Base-by-base conservation (phyloP, 2,329 filamentous ascomycete genomes). In the Penicillium vulpinum region DNA sequence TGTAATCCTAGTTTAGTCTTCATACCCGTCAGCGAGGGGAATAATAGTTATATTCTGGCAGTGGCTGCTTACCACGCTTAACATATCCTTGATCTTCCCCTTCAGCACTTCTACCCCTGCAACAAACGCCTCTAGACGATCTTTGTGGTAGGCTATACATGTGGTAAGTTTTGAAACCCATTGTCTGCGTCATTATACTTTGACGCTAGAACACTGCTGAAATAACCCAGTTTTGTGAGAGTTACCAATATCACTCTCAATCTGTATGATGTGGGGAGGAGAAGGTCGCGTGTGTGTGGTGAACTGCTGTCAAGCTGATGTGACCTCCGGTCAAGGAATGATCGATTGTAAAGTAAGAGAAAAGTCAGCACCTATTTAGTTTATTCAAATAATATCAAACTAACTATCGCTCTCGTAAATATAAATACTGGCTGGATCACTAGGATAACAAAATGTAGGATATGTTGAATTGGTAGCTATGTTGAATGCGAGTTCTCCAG, bases 1-100 rank as follows among this genome's bases (percentile, higher is more conserved):
- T 51, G 56, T 0, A 64, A 29, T 5, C 61, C 50, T 7, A 63
- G 56, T 15, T 57, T 58, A 13, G 63, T 48, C 64, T 66, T n/a
- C 5, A 33, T 48, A 15, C 2, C 8, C 7, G 18, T 53, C 9
- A 47, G 45, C 5, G 7, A 41, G 11, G 2, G 24, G 10, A 5
- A 26, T 11, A 28, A 7, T 11, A 18, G n/a, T 6, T 13, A 15
- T 2, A 18, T 29, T 15, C 13, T 13, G 11, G 13, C 6, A 4
- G 11, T 33, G 15, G 11, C 7, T 5, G 48, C 52, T 16, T 52
- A 65, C 62, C 36, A 66, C 45, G 36, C 62, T 50, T 5, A 57
- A 63, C 5, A 62, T 57, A 4, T 53, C 60, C 28, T 59, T 59
- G 4, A 65, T 48, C 26, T 58, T 65, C 44, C 52, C 49, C 48